Conservation (phyloP, 78 protist genomes). For the Pirum gemmata region DNA sequence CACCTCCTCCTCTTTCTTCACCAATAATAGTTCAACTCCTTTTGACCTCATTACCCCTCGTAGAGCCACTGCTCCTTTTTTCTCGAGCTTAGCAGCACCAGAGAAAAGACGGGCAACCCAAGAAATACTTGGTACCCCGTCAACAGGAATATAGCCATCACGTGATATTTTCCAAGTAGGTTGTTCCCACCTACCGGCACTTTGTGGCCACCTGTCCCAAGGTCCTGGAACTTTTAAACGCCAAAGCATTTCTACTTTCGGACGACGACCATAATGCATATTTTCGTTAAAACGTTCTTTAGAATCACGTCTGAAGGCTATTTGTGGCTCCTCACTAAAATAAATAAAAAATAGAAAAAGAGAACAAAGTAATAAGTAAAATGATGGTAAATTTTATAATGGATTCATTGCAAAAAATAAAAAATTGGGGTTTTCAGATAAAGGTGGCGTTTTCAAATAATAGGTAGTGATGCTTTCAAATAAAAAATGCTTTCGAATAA, state of each 20-base stretch:
- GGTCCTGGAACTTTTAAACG: conserved; percentile 36
- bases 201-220: conserved; percentile 47
- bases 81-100: conserved; percentile 19
- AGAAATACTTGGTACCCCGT: conserved; percentile 1
- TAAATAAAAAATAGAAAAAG: too few species aligned
- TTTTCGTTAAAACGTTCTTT: conserved; percentile 16
- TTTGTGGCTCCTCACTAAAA: conserved; percentile 33
- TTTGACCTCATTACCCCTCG: conserved; percentile 15
- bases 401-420: too few species aligned
- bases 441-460: too few species aligned
- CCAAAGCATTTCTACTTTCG: conserved; percentile 44
- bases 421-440: too few species aligned
- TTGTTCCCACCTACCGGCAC: conserved; percentile 16
- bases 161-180: background rate
- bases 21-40: conserved; percentile 15
- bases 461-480: too few species aligned
- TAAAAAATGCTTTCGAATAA: too few species aligned
- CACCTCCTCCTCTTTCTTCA: background rate
- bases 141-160: too few species aligned
- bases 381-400: too few species aligned
- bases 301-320: conserved; percentile 33
- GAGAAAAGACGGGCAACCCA: conserved; percentile 42
- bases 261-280: conserved; percentile 44
- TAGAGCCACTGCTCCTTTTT: conserved; percentile 8
- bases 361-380: too few species aligned